Evolutionary conservation across 768 basidiomycete species (phyloP), one percentile per base, ranked within the genome.

Genomic region (Rhodosporidiobolus odoratus): DNA sequence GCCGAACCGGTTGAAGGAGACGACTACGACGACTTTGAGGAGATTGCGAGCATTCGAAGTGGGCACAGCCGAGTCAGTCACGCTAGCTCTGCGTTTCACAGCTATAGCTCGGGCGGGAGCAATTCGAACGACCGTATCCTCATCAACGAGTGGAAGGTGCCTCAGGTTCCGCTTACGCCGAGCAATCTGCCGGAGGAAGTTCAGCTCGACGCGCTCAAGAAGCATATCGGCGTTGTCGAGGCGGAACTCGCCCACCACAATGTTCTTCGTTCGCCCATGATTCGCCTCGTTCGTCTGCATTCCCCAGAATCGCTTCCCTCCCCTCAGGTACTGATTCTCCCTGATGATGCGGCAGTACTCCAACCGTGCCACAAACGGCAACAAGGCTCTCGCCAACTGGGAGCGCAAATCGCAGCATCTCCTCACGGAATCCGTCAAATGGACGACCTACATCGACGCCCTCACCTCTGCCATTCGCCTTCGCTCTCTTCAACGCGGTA

Each of bases 111-210:
- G 27, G 69, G 71, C 35, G 45, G 48, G 21, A 50, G 48, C 48
- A n/a, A n/a, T 23, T 50, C 48, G 15, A 50, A 66, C 58, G 92
- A 97, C 74, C 84, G 88, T 76, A 85, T 85, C 13, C 84, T 84
- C 78, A 85, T 99, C 78, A 90, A 88, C 76, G 96, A 99, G 60
- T 99, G 96, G 96, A 94, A 92, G 77, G 84, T 91, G 10, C 94
- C 96, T 1, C 82, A 89, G 77, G 87, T 90, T 0, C 90, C 95
- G 23, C 85, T 87, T 13, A 87, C 93, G 45, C 82, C 90, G 8
- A 96, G 92, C 78, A 82, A 83, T 35, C 88, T 97, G 54, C 91
- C 94, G 75, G 96, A 99, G 78, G 95, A 99, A 81, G 81, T 86
- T 2, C 96, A 99, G 78, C 80, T 98, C 62, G 94, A 98, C 48